phyloP scores from a whole-genome alignment of 306 rosid genomes.

The Vigna radiata region DNA sequence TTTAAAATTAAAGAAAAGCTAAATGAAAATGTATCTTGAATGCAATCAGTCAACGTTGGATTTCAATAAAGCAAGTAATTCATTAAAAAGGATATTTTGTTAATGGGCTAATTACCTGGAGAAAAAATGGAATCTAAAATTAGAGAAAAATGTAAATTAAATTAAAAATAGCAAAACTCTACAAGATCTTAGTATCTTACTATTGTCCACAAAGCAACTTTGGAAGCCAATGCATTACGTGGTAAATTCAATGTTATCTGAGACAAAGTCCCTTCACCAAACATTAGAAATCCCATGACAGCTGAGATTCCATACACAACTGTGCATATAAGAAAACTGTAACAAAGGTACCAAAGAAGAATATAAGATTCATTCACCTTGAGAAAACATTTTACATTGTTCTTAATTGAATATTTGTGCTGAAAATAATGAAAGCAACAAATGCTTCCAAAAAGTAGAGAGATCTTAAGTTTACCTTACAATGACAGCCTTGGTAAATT shows the following conservation, averaged over 20 bases:
- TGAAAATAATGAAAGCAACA: neutral
- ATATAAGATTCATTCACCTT: no score
- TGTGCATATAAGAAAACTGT: constrained; percentile 69
- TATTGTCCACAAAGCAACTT: constrained; percentile 75
- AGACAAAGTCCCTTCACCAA: constrained; percentile 68
- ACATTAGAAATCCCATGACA: constrained; percentile 74
- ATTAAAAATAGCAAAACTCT: neutral
- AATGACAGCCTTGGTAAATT: constrained; percentile 60
- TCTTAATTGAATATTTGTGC: neutral
- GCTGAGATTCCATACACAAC: constrained; percentile 70
- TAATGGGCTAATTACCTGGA: constrained; percentile 78
- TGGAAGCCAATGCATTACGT: constrained; percentile 56
- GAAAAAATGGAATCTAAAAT: constrained; percentile 26
- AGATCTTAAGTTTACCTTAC: neutral
- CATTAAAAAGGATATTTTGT: constrained; percentile 82
- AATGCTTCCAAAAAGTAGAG: neutral
- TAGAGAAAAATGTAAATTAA: constrained; percentile 34
- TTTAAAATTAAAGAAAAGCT: constrained; percentile 58
- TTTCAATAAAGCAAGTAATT: constrained; percentile 24
- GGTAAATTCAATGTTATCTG: constrained; percentile 86
- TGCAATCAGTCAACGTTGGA: constrained; percentile 23
- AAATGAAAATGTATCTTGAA: constrained; percentile 18
- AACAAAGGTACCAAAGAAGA: constrained; percentile 32
- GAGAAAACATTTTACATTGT: neutral
- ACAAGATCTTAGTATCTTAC: constrained; percentile 45